Evolutionary conservation across 2,329 filamentous ascomycete genomes (phyloP), one percentile per base, ranked within the genome.

Genomic region (Cladosporium phlei): DNA sequence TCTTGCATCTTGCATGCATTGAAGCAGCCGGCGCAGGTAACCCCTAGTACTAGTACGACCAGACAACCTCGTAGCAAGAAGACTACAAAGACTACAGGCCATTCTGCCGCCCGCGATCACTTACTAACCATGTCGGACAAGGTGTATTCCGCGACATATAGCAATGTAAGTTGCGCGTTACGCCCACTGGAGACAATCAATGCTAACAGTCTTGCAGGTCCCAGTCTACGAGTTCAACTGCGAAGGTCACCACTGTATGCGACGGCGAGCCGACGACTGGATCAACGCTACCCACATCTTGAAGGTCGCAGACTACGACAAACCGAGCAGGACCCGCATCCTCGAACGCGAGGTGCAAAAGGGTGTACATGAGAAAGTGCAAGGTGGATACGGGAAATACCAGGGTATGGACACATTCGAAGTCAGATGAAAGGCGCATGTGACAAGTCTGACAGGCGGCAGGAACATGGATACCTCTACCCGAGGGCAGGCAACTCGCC

Each of bases 271-370:
- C 44, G 93, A 98, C 67, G 83, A 97, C 69, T 98, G 91, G 89
- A 93, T 98, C 71, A 98, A 98, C 74, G 93, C 93, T n/a, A 98
- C 93, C 45, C 93, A 98, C 64, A 97, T 98, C 50, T 74, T 98
- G 38, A 98, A 98, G 65, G 88, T 94, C 30, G 93, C 93, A 52
- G 91, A 91, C 47, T 95, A 95, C 63, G 93, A 98, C 69, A 98
- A 98, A 69, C 93, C 93, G 2, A 88, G 91, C 10, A 79, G 93
- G 64, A 98, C 93, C 30, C 81, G 93, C 53, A 97, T 98, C 48
- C 78, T 98, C 4, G 93, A 98, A 70, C 81, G 93, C 55, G 93
- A 98, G 63, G 91, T 98, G 6, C 93, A 98, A 62, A 96, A 95
- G 67, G 91, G 94, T 33, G 78, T 86, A 4, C 93, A 98, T 64